Evolutionary conservation across 441 rosid genomes (phyloP), one percentile per base, ranked within the genome.

Genomic region (Erysimum pusillum): DNA sequence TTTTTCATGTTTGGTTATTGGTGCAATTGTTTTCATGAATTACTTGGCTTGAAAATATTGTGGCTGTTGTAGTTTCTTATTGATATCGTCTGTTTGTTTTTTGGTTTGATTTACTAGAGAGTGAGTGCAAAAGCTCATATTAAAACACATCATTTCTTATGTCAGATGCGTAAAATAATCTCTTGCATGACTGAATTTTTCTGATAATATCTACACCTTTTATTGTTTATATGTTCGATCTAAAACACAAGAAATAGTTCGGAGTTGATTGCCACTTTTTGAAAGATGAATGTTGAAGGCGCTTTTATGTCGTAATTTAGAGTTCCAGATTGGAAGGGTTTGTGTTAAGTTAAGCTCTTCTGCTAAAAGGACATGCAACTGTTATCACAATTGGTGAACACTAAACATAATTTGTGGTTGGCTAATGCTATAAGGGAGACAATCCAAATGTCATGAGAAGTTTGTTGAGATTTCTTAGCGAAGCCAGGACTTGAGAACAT

Each of bases 261-360:
- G 10, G 6, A 18, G 42, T 20, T 53, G 54, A 44, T 42, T 63
- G 35, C 34, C n/a, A 10, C 8, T 17, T 5, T 14, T 51, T 64
- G 71, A 64, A 46, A 54, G 28, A 31, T 51, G 4, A 73, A 39
- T 73, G 54, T 53, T 52, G 10, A 18, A 52, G 52, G 69, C 52
- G 14, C 28, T 63, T 54, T 73, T 28, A 14, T 71, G 22, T 54
- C 41, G 11, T 62, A 34, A 22, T 17, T 58, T 34, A 54, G 71
- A 14, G 65, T 17, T 63, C 2, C 32, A 66, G 45, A 34, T 35
- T 5, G 38, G 44, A 66, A 12, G 28, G 25, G 9, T 15, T 44
- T 44, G 53, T 14, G 36, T 63, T 63, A 7, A 44, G 9, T 63
- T 39, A 20, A 13, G 35, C 35, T 13, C 17, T 20, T 4, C 49